Percentiles rank a stretch among this genome's conserved stretches.
These are phyloP conservation scores for Clarireedia paspali DNA, from an alignment of 2,329 filamentous ascomycete species.

Conservation along the genomic window DNA sequence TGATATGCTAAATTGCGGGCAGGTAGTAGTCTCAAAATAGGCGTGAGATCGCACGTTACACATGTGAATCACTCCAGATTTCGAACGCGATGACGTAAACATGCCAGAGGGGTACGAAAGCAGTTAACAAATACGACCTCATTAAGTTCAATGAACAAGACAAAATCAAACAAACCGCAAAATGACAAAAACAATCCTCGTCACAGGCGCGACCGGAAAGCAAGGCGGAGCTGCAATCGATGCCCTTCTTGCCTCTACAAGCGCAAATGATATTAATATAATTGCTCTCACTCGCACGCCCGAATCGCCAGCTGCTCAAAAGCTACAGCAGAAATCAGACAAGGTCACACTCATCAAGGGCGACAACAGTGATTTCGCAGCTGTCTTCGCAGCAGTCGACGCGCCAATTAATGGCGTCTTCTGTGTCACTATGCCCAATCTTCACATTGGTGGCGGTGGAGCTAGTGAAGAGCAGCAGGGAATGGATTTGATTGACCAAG, in stretches of 20 bases:
- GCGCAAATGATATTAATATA: constrained; percentile 35
- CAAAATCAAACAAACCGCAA: not conserved
- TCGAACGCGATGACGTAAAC: not conserved
- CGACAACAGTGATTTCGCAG: constrained; percentile 43
- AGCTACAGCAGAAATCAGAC: constrained; percentile 35
- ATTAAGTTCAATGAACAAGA: not conserved
- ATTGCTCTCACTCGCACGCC: constrained; percentile 52
- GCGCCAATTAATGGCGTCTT: constrained; percentile 50
- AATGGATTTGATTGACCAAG: constrained; percentile 43
- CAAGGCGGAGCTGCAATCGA: constrained; percentile 39
- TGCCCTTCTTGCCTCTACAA: constrained; percentile 31
- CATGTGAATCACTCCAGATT: not conserved
- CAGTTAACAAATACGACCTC: not conserved
- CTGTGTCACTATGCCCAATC: constrained; percentile 38
- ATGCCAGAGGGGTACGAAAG: not conserved
- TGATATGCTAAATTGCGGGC: no score
- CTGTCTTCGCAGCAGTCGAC: constrained; percentile 37
- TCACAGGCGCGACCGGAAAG: constrained; percentile 41
- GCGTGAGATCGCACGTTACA: not conserved
- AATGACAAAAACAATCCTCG: constrained; percentile 23
- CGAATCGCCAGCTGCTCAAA: constrained; percentile 38
- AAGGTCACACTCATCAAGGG: constrained; percentile 48
- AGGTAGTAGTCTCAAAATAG: not conserved
- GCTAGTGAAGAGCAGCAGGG: constrained; percentile 40
- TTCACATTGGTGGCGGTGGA: constrained; percentile 6